Evolutionary conservation across 2,329 filamentous ascomycete genomes (phyloP), one percentile per base, ranked within the genome.

Genomic region (Botryotinia narcissicola): DNA sequence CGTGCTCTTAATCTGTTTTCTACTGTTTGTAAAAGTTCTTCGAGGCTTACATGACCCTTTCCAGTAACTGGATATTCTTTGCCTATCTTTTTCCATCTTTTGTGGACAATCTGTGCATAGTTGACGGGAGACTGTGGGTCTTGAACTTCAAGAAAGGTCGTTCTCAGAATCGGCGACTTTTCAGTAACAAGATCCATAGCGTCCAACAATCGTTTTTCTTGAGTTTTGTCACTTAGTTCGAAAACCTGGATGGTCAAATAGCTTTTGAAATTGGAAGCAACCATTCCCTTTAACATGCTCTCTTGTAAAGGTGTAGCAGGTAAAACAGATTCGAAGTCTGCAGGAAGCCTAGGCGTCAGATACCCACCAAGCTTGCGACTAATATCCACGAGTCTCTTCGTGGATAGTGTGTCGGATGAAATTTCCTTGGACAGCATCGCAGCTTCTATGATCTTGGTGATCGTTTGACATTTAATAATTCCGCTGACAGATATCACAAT

Each of bases 181-280:
- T 83, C 80, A 42, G 93, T 83, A 1, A 95, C 89, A 0, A 80
- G 80, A 9, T 81, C 80, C 88, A 93, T 94, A 0, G 94, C 92
- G 1, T 79, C 69, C 51, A 86, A 84, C 0, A 97, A 84, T 63
- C 78, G 85, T 0, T 82, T 76, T 0, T 90, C 54, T 77, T 97
- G 86, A 1, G 90, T 84, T 0, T 83, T 81, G 0, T 84, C 75
- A 0, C 82, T 79, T 2, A 98, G 76, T 75, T 90, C 86, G 35
- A 97, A 84, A 3, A 95, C 82, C 78, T 97, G 93, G 73, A 96
- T 91, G 75, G 97, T 97, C 84, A 94, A 97, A 80, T 98, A 98
- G 75, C 90, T 87, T 18, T 85, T 83, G 77, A 92, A 95, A 4
- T 88, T 85, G 0, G 94, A 96, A 25, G 89, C 85, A 0, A 94